phyloP scores from a whole-genome alignment of 129 eudicot genomes.

The Flaveria robusta region DNA sequence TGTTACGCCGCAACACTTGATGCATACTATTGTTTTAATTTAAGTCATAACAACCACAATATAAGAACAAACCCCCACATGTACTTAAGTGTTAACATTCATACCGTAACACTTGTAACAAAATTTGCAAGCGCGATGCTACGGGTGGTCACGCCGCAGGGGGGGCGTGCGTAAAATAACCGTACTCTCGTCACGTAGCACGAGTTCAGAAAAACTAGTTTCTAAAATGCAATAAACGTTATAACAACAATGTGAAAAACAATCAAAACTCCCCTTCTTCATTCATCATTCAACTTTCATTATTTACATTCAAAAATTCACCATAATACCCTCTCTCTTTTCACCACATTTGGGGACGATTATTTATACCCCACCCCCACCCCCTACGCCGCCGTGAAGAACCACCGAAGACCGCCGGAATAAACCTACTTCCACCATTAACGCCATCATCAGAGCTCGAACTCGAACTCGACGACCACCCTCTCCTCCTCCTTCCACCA shows the following conservation, averaged over 20 bases:
- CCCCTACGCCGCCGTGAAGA: constrained; percentile 53
- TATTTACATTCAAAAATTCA: constrained; percentile 31
- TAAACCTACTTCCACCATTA: constrained; percentile 47
- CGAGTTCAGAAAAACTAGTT: no score
- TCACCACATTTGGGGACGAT: constrained; percentile 58
- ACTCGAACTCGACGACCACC: constrained; percentile 41
- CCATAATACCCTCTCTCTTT: constrained; percentile 32
- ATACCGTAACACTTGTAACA: no score
- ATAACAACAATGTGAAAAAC: neutral
- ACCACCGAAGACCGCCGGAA: constrained; percentile 49
- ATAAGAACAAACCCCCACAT: no score
- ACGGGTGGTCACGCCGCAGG: no score
- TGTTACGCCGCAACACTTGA: no score
- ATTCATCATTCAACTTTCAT: neutral
- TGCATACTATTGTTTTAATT: no score
- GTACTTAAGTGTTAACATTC: no score
- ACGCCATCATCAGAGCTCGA: constrained; percentile 63
- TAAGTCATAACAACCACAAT: no score
- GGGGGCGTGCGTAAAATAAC: no score
- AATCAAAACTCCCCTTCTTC: neutral
- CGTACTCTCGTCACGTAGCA: no score
- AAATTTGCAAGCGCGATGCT: no score
- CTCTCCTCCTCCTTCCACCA: constrained; percentile 35
- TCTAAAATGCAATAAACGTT: no score
- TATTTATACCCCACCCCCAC: constrained; percentile 48